A percentile compares a stretch with the other conserved stretches of the same genome.
phyloP scores from a whole-genome alignment of 2,329 filamentous ascomycete genomes.

The Zasmidium cellare region DNA sequence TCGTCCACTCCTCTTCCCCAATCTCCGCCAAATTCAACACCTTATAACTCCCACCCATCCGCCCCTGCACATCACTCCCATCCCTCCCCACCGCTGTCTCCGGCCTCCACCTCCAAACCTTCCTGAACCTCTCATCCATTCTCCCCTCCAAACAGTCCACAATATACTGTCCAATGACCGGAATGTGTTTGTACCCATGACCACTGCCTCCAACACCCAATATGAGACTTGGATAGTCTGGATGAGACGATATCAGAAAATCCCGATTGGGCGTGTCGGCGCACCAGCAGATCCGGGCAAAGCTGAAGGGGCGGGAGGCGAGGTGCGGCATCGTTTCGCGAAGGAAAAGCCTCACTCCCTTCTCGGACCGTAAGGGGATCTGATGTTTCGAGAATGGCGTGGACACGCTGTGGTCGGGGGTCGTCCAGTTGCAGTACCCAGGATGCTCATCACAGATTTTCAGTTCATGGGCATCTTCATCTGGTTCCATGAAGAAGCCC shows the following conservation, averaged over 20 bases:
- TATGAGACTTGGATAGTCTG: constrained; percentile 41
- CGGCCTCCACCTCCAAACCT: constrained; percentile 53
- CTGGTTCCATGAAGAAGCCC: constrained; percentile 53
- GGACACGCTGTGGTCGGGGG: constrained; percentile 34
- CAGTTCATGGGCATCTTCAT: constrained; percentile 47
- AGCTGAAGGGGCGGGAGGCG: constrained; percentile 49
- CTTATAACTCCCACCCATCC: constrained; percentile 49
- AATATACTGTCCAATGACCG: constrained; percentile 52
- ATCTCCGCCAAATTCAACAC: constrained; percentile 52
- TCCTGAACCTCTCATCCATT: constrained; percentile 44
- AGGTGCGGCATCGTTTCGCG: constrained; percentile 56
- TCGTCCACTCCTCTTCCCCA: constrained; percentile 42
- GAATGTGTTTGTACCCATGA: constrained; percentile 56
- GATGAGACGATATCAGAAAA: constrained; percentile 55
- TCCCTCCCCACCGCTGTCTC: constrained; percentile 49
- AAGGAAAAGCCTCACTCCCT: constrained; percentile 51
- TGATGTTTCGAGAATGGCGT: constrained; percentile 48
- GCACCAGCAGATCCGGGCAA: constrained; percentile 58
- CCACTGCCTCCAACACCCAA: constrained; percentile 55
- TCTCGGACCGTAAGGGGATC: constrained; percentile 50
- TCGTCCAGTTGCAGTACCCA: constrained; percentile 54
- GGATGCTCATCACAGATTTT: constrained; percentile 59
- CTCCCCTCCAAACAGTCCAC: constrained; percentile 49
- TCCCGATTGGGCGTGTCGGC: constrained; percentile 56
- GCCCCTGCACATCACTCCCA: constrained; percentile 51